Percentiles rank a stretch among this genome's conserved stretches.
Evolutionary conservation across 1,284 basidiomycete genomes (phyloP).

Genomic region (Retiboletus flavoniger): DNA sequence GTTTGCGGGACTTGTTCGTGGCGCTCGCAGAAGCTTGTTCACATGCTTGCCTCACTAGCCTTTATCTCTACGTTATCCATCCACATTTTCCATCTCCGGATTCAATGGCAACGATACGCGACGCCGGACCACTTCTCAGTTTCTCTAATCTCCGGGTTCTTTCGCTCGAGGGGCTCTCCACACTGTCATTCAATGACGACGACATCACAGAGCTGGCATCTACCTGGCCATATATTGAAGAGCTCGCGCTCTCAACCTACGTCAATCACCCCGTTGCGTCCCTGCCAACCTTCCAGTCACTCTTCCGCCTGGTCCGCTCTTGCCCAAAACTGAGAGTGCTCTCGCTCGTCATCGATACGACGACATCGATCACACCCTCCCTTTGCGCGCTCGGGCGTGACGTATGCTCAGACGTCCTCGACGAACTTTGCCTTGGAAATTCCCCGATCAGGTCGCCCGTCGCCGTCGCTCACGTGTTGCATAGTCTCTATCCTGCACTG

Average conservation of each 20-base stretch:
- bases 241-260: conserved; percentile 21
- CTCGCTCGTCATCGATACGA: conserved; percentile 24
- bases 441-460: conserved; percentile 15
- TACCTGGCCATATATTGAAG: conserved; percentile 24
- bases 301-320: conserved; percentile 6
- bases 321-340: conserved; percentile 19
- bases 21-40: conserved; percentile 18
- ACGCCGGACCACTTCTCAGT: conserved; percentile 18
- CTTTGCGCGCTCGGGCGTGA: not conserved
- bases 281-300: conserved; percentile 23
- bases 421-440: conserved; percentile 23
- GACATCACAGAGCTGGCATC: conserved; percentile 13
- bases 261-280: conserved; percentile 13
- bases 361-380: not conserved
- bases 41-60: conserved; percentile 4
- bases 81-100: conserved; percentile 6
- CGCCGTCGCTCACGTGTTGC: conserved; percentile 17
- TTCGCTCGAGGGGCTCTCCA: conserved; percentile 20
- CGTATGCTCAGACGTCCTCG: conserved; percentile 4
- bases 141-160: conserved; percentile 18
- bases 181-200: conserved; percentile 19
- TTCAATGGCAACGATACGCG: conserved; percentile 7
- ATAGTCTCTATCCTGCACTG: conserved; percentile 20
- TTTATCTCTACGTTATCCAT: conserved; percentile 19
- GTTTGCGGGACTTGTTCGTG: conserved; percentile 15